phyloP scores from a whole-genome alignment of 495 filamentous ascomycete genomes.

The Xylaria flabelliformis region DNA sequence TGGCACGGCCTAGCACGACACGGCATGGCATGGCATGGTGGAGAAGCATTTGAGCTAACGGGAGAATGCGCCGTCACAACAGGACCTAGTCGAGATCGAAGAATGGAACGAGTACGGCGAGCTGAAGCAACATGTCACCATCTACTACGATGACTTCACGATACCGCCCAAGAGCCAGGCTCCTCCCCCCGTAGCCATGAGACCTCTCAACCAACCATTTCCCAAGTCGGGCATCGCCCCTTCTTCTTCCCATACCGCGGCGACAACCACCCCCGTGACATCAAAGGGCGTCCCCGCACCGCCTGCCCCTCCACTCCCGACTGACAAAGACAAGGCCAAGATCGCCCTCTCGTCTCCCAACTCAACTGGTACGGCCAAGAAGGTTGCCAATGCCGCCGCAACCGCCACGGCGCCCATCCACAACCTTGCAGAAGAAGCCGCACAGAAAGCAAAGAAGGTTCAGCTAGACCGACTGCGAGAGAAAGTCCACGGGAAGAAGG shows the following conservation, averaged over 20 bases:
- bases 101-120: constrained; percentile 99
- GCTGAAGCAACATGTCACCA: constrained; percentile 79
- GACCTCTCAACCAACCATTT: constrained; percentile 29
- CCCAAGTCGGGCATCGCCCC: constrained; percentile 41
- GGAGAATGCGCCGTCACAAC: not conserved
- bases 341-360: constrained; percentile 26
- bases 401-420: constrained; percentile 55
- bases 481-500: constrained; percentile 47
- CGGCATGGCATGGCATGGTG: not conserved
- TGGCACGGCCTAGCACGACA: not conserved
- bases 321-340: constrained; percentile 31
- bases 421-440: constrained; percentile 74
- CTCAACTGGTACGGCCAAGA: constrained; percentile 28
- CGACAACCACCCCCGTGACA: constrained; percentile 47
- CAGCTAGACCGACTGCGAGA: constrained; percentile 51
- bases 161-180: constrained; percentile 52
- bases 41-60: constrained; percentile 9
- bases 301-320: constrained; percentile 36
- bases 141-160: constrained; percentile 62
- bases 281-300: constrained; percentile 32
- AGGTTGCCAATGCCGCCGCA: constrained; percentile 31
- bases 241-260: constrained; percentile 43
- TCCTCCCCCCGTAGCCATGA: constrained; percentile 36
- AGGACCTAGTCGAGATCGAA: constrained; percentile 94
- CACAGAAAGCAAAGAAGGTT: constrained; percentile 64